Evolutionary conservation across 495 filamentous ascomycete genomes (phyloP).

Genomic region (Penicillium macrosclerotiorum): DNA sequence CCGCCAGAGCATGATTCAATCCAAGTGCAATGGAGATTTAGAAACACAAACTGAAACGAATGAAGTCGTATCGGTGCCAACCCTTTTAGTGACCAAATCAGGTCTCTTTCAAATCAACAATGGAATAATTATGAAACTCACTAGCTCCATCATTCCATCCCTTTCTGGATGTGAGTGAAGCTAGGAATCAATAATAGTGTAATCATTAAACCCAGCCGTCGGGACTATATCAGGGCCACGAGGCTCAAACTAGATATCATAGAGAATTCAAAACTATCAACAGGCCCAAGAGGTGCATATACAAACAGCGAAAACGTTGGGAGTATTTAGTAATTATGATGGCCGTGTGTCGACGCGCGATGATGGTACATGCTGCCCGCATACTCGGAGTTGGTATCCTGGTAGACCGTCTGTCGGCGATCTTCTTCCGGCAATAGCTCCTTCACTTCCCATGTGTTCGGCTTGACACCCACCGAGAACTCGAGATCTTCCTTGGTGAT

Average conservation of each 20-base stretch:
- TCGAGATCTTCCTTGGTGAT: conserved; percentile 98
- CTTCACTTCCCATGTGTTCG: conserved; percentile 98
- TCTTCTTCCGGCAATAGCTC: conserved; percentile 90
- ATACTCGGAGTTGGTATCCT: conserved; percentile 62
- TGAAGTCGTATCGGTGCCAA: no score
- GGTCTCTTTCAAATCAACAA: no score
- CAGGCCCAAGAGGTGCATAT: conserved; percentile 22
- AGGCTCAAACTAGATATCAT: conserved; percentile 6
- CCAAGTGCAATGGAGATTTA: no score
- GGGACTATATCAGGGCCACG: not conserved
- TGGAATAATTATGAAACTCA: no score
- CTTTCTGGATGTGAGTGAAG: no score
- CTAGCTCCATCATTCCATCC: no score
- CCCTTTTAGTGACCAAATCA: no score
- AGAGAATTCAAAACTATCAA: conserved; percentile 9
- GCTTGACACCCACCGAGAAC: conserved; percentile 92
- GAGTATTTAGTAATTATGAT: conserved; percentile 30
- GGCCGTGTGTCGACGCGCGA: conserved; percentile 36
- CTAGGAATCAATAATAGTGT: conserved; percentile 2
- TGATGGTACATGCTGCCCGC: conserved; percentile 59
- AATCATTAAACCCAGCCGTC: conserved; percentile 1
- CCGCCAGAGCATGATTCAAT: no score
- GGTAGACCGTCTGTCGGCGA: conserved; percentile 71
- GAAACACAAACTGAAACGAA: no score
- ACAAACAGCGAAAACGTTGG: conserved; percentile 8